Conservation (phyloP, 768 basidiomycete genomes). For the Polyporus arcularius region DNA sequence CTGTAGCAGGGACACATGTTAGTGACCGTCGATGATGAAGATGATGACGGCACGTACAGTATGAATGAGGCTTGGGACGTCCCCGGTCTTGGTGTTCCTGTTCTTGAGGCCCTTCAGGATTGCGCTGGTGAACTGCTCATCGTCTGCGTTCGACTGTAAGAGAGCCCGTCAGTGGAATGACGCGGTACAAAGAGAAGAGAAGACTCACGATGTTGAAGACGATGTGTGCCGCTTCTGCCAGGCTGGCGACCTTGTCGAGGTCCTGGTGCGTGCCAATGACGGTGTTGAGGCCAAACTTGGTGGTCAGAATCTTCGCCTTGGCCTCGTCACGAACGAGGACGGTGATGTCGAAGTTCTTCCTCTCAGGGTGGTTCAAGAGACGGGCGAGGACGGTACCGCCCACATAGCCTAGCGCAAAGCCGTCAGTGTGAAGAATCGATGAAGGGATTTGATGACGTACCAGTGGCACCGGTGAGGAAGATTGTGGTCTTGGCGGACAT, state of each 20-base stretch:
- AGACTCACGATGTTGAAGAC: not conserved
- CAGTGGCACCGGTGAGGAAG: constrained; percentile 47
- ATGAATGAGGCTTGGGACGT: constrained; percentile 54
- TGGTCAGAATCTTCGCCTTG: constrained; percentile 32
- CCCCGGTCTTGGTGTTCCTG: constrained; percentile 43
- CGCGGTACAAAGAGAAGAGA: no score
- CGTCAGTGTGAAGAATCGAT: no score
- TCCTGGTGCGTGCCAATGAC: constrained; percentile 32
- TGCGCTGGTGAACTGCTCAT: constrained; percentile 44
- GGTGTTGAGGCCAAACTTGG: constrained; percentile 22
- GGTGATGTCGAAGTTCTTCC: constrained; percentile 44
- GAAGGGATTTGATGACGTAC: no score
- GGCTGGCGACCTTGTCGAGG: constrained; percentile 35
- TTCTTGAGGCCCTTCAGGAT: constrained; percentile 56
- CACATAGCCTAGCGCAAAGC: constrained; percentile 46
- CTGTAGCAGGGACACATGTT: not conserved
- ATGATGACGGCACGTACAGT: constrained; percentile 40
- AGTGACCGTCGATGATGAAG: not conserved
- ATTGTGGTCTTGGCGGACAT: constrained; percentile 33
- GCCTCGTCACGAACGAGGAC: constrained; percentile 46
- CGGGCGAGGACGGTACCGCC: constrained; percentile 53
- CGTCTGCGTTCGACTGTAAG: constrained; percentile 47
- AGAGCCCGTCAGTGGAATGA: no score
- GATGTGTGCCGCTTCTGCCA: constrained; percentile 46
- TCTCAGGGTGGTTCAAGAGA: constrained; percentile 45